These are phyloP conservation scores for Lasiosphaeris hirsuta DNA, from an alignment of 495 filamentous ascomycete genomes.

Conservation along the genomic window DNA sequence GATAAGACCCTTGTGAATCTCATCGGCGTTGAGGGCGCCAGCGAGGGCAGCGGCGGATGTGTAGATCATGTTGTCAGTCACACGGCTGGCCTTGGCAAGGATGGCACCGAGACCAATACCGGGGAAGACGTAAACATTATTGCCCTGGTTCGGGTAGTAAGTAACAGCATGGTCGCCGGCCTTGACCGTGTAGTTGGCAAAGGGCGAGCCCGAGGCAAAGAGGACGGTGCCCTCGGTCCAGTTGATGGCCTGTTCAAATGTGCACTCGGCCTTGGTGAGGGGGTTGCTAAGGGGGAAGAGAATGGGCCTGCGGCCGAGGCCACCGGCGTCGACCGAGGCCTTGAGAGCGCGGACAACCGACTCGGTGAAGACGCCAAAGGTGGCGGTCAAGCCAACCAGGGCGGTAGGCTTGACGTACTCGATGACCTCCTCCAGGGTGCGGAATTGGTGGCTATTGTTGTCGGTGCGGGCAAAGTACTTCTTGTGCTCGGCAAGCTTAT, in stretches of 20 bases:
- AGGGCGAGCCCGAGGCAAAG: constrained; percentile 94
- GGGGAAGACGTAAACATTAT: constrained; percentile 94
- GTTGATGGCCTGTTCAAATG: constrained; percentile 83
- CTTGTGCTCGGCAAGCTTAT: constrained; percentile 94
- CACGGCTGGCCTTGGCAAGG: constrained; percentile 78
- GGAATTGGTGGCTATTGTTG: constrained; percentile 88
- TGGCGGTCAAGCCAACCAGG: constrained; percentile 90
- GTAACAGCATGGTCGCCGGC: constrained; percentile 60
- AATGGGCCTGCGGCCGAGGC: constrained; percentile 76
- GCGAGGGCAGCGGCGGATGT: constrained; percentile 81
- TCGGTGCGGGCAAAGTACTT: constrained; percentile 92
- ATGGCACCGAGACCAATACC: constrained; percentile 95
- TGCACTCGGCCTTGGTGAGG: constrained; percentile 93
- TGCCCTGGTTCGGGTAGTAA: constrained; percentile 86
- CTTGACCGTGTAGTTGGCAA: constrained; percentile 67
- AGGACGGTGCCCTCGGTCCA: constrained; percentile 87
- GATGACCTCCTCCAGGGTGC: constrained; percentile 85
- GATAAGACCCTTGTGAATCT: constrained; percentile 76
- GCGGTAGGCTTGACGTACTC: constrained; percentile 93
- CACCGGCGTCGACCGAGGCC: constrained; percentile 57
- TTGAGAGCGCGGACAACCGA: constrained; percentile 79
- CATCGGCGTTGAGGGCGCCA: constrained; percentile 71
- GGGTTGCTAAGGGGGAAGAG: constrained; percentile 96
- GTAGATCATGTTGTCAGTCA: constrained; percentile 96
- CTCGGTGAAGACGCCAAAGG: constrained; percentile 90